Evolutionary conservation across 1,284 basidiomycete species (phyloP).

Genomic region (Sutorius eximius): DNA sequence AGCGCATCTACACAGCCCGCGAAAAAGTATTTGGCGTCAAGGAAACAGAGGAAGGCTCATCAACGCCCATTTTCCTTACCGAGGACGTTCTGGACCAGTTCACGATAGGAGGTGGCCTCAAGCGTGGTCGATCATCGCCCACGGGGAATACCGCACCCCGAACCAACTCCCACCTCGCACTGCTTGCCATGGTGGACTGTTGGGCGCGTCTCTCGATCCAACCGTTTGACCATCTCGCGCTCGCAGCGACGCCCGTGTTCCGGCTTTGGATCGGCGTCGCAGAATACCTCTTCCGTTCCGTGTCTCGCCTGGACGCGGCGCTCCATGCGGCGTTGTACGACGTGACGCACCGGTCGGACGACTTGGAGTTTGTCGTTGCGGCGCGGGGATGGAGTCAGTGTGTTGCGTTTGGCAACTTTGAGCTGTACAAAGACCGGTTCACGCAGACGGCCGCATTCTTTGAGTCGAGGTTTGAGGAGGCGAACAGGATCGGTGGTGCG

Average conservation of each 20-base stretch:
- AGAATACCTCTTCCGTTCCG: slow-evolving; percentile 87
- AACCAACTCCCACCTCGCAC: slow-evolving; percentile 89
- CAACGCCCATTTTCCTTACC: slow-evolving; percentile 77
- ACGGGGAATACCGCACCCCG: slow-evolving; percentile 2
- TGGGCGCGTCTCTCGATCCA: slow-evolving; percentile 89
- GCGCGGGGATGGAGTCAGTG: slow-evolving; percentile 97
- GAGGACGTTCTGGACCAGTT: slow-evolving; percentile 90
- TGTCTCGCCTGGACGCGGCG: slow-evolving; percentile 62
- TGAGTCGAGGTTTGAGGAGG: slow-evolving; percentile 85
- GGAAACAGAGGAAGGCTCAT: slow-evolving; percentile 33
- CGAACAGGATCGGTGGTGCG: slow-evolving; percentile 76
- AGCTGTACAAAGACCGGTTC: slow-evolving; percentile 84
- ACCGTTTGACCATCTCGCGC: slow-evolving; percentile 88
- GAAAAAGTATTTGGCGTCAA: slow-evolving; percentile 73
- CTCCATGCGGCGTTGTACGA: slow-evolving; percentile 80
- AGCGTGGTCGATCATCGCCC: slow-evolving; percentile 11
- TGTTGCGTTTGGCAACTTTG: slow-evolving; percentile 90
- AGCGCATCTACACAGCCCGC: slow-evolving; percentile 76
- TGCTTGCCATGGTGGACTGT: slow-evolving; percentile 99
- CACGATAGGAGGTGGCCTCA: slow-evolving; percentile 39
- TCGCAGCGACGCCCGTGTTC: slow-evolving; percentile 96
- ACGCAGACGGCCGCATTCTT: slow-evolving; percentile 84
- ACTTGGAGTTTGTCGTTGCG: slow-evolving; percentile 93
- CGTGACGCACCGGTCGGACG: slow-evolving; percentile 83
- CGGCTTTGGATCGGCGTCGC: slow-evolving; percentile 97